Evolutionary conservation across 768 basidiomycete species (phyloP).

Genomic region (Inosperma sp.): DNA sequence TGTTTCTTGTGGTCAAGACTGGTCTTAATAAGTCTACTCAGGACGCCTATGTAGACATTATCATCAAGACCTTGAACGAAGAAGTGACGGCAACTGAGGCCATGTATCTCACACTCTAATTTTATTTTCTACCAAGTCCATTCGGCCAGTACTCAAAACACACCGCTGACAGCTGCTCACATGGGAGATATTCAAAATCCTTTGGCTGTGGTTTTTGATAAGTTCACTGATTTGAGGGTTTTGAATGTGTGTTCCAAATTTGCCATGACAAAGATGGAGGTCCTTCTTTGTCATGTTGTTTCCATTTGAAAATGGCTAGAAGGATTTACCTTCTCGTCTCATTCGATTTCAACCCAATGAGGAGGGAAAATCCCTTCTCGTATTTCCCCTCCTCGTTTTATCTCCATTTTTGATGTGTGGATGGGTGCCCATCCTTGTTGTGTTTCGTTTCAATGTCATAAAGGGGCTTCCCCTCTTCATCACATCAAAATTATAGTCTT

Average conservation of each 20-base stretch:
- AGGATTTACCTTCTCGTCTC: too few relatives aligned
- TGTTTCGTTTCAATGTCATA: too few relatives aligned
- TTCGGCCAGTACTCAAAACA: slow-evolving; percentile 35
- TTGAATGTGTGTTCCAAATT: slow-evolving; percentile 41
- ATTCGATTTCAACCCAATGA: too few relatives aligned
- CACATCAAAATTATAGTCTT: too few relatives aligned
- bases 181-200: slow-evolving; percentile 36
- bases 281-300: too few relatives aligned
- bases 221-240: slow-evolving; percentile 59
- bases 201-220: slow-evolving; percentile 37
- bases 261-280: too few relatives aligned
- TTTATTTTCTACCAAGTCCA: slow-evolving; percentile 53
- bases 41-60: slow-evolving; percentile 33
- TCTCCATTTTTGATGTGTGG: too few relatives aligned
- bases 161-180: slow-evolving; percentile 37
- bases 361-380: too few relatives aligned
- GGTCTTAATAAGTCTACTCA: slow-evolving; percentile 38
- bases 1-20: slow-evolving; percentile 55
- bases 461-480: too few relatives aligned
- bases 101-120: slow-evolving; percentile 63
- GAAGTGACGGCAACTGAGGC: slow-evolving; percentile 62
- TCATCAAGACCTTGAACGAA: slow-evolving; percentile 41
- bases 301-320: too few relatives aligned
- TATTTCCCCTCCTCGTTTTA: too few relatives aligned
- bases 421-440: too few relatives aligned